Percentiles rank a stretch among this genome's conserved stretches.
Evolutionary conservation across 352 stramenopile species (phyloP).

Genomic region (Phytopythium litorale): DNA sequence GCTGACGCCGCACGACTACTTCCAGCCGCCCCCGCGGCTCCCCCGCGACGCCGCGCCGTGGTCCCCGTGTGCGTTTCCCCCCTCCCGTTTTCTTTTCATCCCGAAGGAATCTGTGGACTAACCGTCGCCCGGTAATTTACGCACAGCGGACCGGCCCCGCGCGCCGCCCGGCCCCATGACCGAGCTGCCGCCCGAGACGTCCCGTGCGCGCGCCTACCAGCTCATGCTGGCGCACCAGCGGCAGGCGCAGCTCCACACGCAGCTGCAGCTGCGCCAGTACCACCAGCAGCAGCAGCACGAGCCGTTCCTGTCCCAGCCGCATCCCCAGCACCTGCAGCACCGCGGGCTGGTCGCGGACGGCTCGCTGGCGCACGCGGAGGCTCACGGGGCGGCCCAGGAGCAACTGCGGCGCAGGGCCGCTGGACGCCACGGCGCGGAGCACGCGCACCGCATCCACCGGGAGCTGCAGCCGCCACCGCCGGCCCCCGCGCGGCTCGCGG

Average conservation of each 20-base stretch:
- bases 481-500: background rate
- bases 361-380: background rate
- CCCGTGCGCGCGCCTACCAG: constrained; percentile 14
- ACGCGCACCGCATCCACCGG: constrained; percentile 31
- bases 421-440: constrained; percentile 10
- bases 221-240: constrained; percentile 27
- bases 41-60: background rate
- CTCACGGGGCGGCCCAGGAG: background rate
- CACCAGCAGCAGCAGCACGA: constrained; percentile 32
- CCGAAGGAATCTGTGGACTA: too few relatives aligned
- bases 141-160: background rate
- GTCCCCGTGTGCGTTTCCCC: background rate
- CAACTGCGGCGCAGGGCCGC: background rate
- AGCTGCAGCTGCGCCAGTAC: constrained; percentile 33
- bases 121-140: too few relatives aligned
- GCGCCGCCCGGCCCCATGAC: background rate
- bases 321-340: background rate
- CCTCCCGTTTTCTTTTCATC: background rate
- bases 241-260: constrained; percentile 20
- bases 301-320: constrained; percentile 16
- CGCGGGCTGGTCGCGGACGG: background rate
- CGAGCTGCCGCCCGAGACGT: constrained; percentile 4
- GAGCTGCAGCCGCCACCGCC: constrained; percentile 17
- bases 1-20: constrained; percentile 1
- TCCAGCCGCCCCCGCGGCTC: background rate